These are phyloP conservation scores for Phytophthora ohioensis DNA, from an alignment of 352 stramenopile genomes.

Conservation along the genomic window DNA sequence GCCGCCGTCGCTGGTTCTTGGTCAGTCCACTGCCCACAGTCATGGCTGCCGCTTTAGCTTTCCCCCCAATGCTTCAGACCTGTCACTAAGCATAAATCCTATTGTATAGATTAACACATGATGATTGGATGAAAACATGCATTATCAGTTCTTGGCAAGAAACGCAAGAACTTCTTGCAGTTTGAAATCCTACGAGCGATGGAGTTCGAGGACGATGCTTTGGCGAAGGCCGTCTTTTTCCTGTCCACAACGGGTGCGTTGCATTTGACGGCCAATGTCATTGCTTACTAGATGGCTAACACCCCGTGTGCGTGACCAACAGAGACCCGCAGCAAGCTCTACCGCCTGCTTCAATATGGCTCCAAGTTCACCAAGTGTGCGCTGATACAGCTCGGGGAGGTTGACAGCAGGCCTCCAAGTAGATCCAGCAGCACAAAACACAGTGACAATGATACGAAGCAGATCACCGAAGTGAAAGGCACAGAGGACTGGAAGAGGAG, in stretches of 20 bases:
- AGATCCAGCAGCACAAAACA: neutral
- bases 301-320: constrained; percentile 2
- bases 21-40: constrained; percentile 51
- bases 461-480: neutral
- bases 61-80: constrained; percentile 10
- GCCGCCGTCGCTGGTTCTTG: constrained; percentile 84
- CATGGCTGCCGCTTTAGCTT: constrained; percentile 38
- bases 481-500: constrained; percentile 25
- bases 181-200: constrained; percentile 3
- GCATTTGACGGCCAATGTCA: neutral
- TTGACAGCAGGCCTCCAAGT: constrained; percentile 3
- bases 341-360: constrained; percentile 69
- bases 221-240: constrained; percentile 58
- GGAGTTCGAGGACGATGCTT: constrained; percentile 36
- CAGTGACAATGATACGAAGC: neutral
- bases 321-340: constrained; percentile 73
- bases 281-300: neutral
- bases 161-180: neutral
- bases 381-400: constrained; percentile 44
- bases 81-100: constrained; percentile 8
- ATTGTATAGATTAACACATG: neutral
- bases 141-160: constrained; percentile 5
- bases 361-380: constrained; percentile 62
- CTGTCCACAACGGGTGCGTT: constrained; percentile 55
- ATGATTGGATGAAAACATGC: constrained; percentile 1